phyloP scores from a whole-genome alignment of 192 early-diverging fungal species.

The Coemansia sp. region DNA sequence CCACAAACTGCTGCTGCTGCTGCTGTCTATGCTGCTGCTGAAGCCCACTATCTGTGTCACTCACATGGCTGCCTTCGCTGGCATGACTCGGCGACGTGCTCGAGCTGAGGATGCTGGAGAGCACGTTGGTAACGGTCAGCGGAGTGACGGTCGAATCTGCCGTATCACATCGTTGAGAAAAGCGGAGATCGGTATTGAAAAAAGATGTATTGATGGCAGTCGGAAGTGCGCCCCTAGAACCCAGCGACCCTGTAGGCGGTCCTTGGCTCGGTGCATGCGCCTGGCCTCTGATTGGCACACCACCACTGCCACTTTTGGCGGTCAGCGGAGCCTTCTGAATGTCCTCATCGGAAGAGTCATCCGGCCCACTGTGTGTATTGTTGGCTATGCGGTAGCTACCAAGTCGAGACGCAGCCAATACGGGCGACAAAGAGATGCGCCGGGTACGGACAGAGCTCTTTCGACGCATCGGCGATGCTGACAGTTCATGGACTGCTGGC shows the following conservation, averaged over 20 bases:
- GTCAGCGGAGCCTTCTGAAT: too few relatives aligned
- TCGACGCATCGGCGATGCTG: too few relatives aligned
- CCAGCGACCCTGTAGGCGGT: slow-evolving; percentile 1
- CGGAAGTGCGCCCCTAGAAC: not conserved
- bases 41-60: not conserved
- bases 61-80: slow-evolving; percentile 2
- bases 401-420: slow-evolving; percentile 39
- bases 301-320: too few relatives aligned
- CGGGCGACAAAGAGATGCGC: slow-evolving; percentile 37
- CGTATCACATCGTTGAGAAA: slow-evolving; percentile 23
- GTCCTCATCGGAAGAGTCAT: slow-evolving; percentile 32
- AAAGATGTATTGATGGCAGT: slow-evolving; percentile 34
- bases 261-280: too few relatives aligned
- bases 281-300: too few relatives aligned
- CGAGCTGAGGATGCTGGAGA: slow-evolving; percentile 11
- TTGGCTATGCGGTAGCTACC: slow-evolving; percentile 50
- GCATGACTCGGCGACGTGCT: slow-evolving; percentile 24
- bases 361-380: slow-evolving; percentile 27
- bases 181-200: slow-evolving; percentile 7
- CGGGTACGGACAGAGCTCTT: not conserved
- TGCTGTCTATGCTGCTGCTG: not conserved
- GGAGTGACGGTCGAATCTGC: slow-evolving; percentile 39
- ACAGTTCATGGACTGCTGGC: too few relatives aligned
- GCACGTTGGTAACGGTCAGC: slow-evolving; percentile 45
- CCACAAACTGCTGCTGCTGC: not conserved